Evolutionary conservation across 2,329 filamentous ascomycete species (phyloP), one percentile per base, ranked within the genome.

Genomic region (Ophiostoma tasmaniense): DNA sequence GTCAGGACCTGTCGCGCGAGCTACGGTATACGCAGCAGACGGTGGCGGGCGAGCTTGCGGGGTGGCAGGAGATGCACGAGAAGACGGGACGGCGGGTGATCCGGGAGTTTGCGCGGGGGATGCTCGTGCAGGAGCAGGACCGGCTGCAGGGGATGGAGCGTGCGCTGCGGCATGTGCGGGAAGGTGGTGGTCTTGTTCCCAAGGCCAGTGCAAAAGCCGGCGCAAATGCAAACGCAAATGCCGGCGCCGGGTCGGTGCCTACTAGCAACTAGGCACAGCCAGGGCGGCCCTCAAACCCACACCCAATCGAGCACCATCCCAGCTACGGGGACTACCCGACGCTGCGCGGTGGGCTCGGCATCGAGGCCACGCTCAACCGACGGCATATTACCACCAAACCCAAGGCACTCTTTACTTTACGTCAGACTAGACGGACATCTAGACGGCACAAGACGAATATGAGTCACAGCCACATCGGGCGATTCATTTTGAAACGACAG

Each of bases 11-110:
- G n/a, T 89, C 90, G 0, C 87, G 87, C 67, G 95, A 99, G 78
- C 81, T 99, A 68, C 83, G 92, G 66, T 97, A 95, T 78, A 97
- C 93, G 65, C 94, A 97, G 79, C 92, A 96, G 78, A 92, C 94
- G 17, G 94, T 98, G 30, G 94, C 96, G 7, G 85, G 88, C 1
- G 95, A 99, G 80, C 79, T 99, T 69, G 95, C 95, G 0, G 93
- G 91, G 20, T 99, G 95, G 92, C 93, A 97, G 75, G 92, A 96
- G 55, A 87, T 93, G 80, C 88, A 96, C 75, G 91, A 92, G 73
- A 87, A 86, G 74, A 87, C 91, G 80, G 93, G 91, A 1, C 82
- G 88, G 71, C 85, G 85, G 70, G 91, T 92, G 35, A 85, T 97
- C 71, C 87, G 84, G 73, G 88, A 92, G 64, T 86, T 96, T 73